A percentile compares a stretch with the other conserved stretches of the same genome.
phyloP scores from a whole-genome alignment of 352 stramenopile species.

The Phytophthora citricola region DNA sequence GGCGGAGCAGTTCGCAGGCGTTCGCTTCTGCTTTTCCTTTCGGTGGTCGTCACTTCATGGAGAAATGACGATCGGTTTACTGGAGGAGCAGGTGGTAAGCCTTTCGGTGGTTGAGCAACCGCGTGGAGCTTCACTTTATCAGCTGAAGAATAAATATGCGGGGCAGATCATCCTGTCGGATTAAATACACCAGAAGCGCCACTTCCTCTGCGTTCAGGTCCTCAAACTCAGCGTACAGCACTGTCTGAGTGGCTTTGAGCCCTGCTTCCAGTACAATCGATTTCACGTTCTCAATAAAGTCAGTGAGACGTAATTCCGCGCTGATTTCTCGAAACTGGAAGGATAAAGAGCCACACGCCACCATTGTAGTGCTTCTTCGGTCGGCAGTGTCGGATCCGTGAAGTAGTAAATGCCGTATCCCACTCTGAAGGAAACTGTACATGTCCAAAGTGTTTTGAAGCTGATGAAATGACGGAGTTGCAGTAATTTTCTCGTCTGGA shows the following conservation, averaged over 20 bases:
- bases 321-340: conserved; percentile 63
- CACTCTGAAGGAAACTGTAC: conserved; percentile 55
- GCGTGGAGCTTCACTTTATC: conserved; percentile 62
- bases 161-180: conserved; percentile 54
- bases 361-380: conserved; percentile 48
- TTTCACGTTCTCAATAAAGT: conserved; percentile 64
- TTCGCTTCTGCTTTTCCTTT: conserved; percentile 12
- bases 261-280: conserved; percentile 51
- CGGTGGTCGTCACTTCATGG: conserved; percentile 5
- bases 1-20: not conserved
- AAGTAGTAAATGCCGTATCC: conserved; percentile 47
- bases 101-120: conserved; percentile 45
- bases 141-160: conserved; percentile 50
- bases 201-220: conserved; percentile 46
- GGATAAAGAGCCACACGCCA: conserved; percentile 59
- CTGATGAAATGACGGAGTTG: conserved; percentile 39
- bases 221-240: conserved; percentile 69
- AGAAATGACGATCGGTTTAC: conserved; percentile 27
- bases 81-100: not conserved
- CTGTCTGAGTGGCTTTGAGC: conserved; percentile 52
- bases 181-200: conserved; percentile 46
- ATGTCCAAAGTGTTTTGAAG: conserved; percentile 65
- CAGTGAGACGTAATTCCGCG: conserved; percentile 28
- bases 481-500: conserved; percentile 40
- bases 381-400: conserved; percentile 50